These are phyloP conservation scores for Boletus eberwhitei DNA, from an alignment of 768 basidiomycete species.

Conservation along the genomic window DNA sequence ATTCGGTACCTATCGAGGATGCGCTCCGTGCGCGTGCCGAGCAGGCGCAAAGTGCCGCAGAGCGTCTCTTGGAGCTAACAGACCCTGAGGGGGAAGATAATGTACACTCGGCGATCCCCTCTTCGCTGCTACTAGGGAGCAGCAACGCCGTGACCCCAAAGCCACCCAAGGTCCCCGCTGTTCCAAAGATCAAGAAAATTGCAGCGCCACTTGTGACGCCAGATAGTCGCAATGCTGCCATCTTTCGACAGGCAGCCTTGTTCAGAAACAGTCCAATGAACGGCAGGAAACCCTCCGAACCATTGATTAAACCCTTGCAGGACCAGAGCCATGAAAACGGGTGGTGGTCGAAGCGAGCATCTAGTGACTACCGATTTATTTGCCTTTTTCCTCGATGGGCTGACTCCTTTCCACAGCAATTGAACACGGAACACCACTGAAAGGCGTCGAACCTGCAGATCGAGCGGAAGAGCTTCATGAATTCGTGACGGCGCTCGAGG, in stretches of 20 bases:
- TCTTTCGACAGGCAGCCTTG: slow-evolving; percentile 71
- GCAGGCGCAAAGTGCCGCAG: slow-evolving; percentile 91
- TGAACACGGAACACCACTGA: slow-evolving; percentile 46
- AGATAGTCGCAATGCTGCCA: slow-evolving; percentile 48
- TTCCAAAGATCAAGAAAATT: slow-evolving; percentile 33
- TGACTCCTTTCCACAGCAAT: slow-evolving; percentile 29
- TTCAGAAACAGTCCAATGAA: slow-evolving; percentile 80
- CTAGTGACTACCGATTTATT: slow-evolving; percentile 45
- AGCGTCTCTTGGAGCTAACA: slow-evolving; percentile 80
- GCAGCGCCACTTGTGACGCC: slow-evolving; percentile 60
- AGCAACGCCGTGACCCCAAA: slow-evolving; percentile 38
- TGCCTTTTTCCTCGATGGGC: neutral
- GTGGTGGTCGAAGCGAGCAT: slow-evolving; percentile 82
- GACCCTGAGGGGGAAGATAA: slow-evolving; percentile 67
- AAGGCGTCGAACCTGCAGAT: slow-evolving; percentile 38
- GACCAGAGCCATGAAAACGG: slow-evolving; percentile 65
- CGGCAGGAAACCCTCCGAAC: slow-evolving; percentile 46
- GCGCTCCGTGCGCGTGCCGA: slow-evolving; percentile 83
- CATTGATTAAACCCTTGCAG: slow-evolving; percentile 66
- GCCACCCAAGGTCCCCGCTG: slow-evolving; percentile 32
- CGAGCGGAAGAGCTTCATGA: slow-evolving; percentile 49
- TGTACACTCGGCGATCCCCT: slow-evolving; percentile 52
- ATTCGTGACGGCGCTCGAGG: slow-evolving; percentile 52
- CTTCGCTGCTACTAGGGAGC: slow-evolving; percentile 48
- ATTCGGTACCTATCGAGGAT: slow-evolving; percentile 67